Percentiles rank a stretch among this genome's conserved stretches.
Evolutionary conservation across 1,139 yeast genomes (phyloP).

Genomic region (Spathaspora jeffriesii): DNA sequence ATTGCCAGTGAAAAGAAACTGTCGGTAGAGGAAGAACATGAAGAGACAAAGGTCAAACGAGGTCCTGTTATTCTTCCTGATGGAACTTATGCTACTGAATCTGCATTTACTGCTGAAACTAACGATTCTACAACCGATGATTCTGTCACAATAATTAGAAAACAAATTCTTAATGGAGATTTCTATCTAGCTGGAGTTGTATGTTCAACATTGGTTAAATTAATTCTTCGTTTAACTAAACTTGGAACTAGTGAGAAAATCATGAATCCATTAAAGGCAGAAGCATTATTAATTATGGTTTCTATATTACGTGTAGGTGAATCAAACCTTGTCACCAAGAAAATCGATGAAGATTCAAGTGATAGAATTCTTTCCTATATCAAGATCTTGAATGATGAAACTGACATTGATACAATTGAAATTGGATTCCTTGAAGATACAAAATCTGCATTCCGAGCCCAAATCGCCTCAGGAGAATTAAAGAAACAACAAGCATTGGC

Average conservation of each 20-base stretch:
- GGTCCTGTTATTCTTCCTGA: slow-evolving; percentile 93
- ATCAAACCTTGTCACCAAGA: slow-evolving; percentile 69
- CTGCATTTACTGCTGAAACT: slow-evolving; percentile 64
- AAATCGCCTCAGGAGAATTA: slow-evolving; percentile 54
- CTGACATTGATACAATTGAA: slow-evolving; percentile 52
- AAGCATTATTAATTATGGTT: slow-evolving; percentile 90
- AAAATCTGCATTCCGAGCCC: slow-evolving; percentile 74
- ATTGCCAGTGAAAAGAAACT: slow-evolving; percentile 68
- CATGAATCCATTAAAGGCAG: slow-evolving; percentile 87
- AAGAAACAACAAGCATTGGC: slow-evolving; percentile 61
- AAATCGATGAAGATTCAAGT: slow-evolving; percentile 93
- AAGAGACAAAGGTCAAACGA: slow-evolving; percentile 29
- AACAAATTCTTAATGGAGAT: slow-evolving; percentile 82
- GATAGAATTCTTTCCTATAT: slow-evolving; percentile 90
- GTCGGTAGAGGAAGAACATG: slow-evolving; percentile 27
- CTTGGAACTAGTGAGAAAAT: slow-evolving; percentile 55
- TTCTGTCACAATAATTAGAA: slow-evolving; percentile 66
- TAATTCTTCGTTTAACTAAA: slow-evolving; percentile 76
- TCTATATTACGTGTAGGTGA: slow-evolving; percentile 91
- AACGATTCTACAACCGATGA: slow-evolving; percentile 24
- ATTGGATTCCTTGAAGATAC: slow-evolving; percentile 87
- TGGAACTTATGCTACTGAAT: slow-evolving; percentile 98
- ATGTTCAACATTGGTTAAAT: slow-evolving; percentile 85
- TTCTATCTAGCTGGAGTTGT: slow-evolving; percentile 89
- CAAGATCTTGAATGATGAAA: slow-evolving; percentile 70